Base-by-base conservation (phyloP, 495 filamentous ascomycete species). In the Aspergillus kassunensis region DNA sequence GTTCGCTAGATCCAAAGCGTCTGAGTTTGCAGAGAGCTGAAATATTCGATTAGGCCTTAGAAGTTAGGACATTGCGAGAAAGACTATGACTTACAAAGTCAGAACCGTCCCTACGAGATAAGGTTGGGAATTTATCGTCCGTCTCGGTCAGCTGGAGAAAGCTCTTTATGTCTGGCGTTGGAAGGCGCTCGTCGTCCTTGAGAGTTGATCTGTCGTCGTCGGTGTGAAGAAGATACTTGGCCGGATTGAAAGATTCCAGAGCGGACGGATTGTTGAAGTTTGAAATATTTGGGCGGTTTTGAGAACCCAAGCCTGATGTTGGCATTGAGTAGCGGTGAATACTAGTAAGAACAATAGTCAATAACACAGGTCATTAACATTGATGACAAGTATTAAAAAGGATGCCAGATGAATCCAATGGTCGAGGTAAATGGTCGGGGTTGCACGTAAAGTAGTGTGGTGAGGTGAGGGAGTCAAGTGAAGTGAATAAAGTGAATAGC, bases 241-340 rank as follows among this genome's bases (percentile, higher is more conserved):
- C 77, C 6, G 87, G 90, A 62, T 93, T 88, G 70, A 87, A 87
- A 40, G 81, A 53, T 81, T 91, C 56, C 82, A 81, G 25, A 73
- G 77, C 60, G 66, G 67, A 57, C 7, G 67, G 56, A 40, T 60
- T 63, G 59, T 61, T 68, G 51, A 77, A 74, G 44, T 74, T 72
- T 29, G 74, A 63, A 9, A 73, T 58, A 20, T 69, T 73, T 12
- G 70, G 60, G 36, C 84, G 83, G 21, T 75, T 76, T 35, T 87
- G 79, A 55, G 76, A 80, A 55, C 80, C 82, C 49, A 74, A 62
- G 33, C 76, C 72, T 42, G 84, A 86, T 23, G 88, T 83, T 7
- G 91, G 91, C 87, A 96, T 91, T 8, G 90, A 95, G 66, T 92
- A 90, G 36, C 91, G 85, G 63, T 95, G 90, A 45, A 84, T 76